phyloP scores from a whole-genome alignment of 2,329 filamentous ascomycete species.

The Sphaerulina vaccinii region DNA sequence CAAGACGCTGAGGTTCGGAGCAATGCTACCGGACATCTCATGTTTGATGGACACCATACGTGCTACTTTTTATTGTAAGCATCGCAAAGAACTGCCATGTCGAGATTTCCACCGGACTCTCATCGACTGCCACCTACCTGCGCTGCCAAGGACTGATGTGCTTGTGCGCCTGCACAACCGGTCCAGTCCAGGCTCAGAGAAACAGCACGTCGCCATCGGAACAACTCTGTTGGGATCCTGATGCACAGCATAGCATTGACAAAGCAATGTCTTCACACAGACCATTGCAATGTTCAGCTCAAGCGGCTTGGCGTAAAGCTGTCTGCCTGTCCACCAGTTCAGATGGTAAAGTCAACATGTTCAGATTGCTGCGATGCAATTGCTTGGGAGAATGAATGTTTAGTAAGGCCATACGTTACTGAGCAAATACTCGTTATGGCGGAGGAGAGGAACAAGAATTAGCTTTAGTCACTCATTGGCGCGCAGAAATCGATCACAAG shows the following conservation, averaged over 20 bases:
- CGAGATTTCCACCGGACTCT: background rate
- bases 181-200: background rate
- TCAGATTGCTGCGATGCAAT: background rate
- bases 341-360: background rate
- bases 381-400: background rate
- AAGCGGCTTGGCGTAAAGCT: background rate
- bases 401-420: background rate
- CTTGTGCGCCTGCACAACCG: too few relatives aligned
- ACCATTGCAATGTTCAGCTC: background rate
- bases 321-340: too few relatives aligned
- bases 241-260: background rate
- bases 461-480: conserved; percentile 19
- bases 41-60: conserved; percentile 18
- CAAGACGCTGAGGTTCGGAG: conserved; percentile 7
- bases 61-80: conserved; percentile 13
- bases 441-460: background rate
- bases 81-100: background rate
- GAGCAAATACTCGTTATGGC: background rate
- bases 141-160: too few relatives aligned
- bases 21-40: conserved; percentile 18
- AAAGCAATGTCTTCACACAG: background rate
- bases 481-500: conserved; percentile 17
- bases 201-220: background rate
- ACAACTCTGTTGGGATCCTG: background rate
- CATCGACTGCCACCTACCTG: background rate